Evolutionary conservation across 768 basidiomycete genomes (phyloP).

Genomic region (Russula earlei): DNA sequence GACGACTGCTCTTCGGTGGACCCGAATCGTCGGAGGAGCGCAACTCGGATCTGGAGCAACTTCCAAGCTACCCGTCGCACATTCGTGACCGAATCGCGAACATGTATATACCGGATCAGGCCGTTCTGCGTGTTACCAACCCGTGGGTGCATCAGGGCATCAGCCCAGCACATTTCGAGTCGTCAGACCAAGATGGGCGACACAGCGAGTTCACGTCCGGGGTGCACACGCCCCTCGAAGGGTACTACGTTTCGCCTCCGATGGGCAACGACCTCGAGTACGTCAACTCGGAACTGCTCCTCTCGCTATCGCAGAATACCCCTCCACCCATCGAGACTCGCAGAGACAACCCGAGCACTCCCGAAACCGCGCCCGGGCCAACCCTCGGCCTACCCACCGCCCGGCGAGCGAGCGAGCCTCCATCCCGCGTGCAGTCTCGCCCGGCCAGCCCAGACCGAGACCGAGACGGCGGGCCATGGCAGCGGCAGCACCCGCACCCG

Average conservation of each 20-base stretch:
- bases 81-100: constrained; percentile 84
- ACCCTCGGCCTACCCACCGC: constrained; percentile 26
- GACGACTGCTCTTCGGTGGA: constrained; percentile 53
- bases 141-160: constrained; percentile 45
- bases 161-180: constrained; percentile 29
- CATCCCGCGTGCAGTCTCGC: constrained; percentile 31
- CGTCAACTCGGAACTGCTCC: constrained; percentile 78
- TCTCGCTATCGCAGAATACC: constrained; percentile 42
- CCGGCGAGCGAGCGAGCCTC: constrained; percentile 22
- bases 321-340: constrained; percentile 26
- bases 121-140: constrained; percentile 54
- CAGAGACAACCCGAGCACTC: constrained; percentile 10
- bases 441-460: constrained; percentile 40
- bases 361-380: constrained; percentile 18
- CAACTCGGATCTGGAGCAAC: constrained; percentile 60
- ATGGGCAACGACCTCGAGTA: constrained; percentile 47
- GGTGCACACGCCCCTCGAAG: constrained; percentile 20
- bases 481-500: constrained; percentile 21
- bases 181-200: constrained; percentile 13
- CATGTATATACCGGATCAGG: constrained; percentile 56
- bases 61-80: constrained; percentile 86
- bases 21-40: constrained; percentile 32
- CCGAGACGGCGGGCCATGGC: too few relatives aligned
- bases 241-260: constrained; percentile 23
- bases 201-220: constrained; percentile 14